Evolutionary conservation across 2,329 filamentous ascomycete genomes (phyloP), one percentile per base, ranked within the genome.

Genomic region (Arachnomyces sp.): DNA sequence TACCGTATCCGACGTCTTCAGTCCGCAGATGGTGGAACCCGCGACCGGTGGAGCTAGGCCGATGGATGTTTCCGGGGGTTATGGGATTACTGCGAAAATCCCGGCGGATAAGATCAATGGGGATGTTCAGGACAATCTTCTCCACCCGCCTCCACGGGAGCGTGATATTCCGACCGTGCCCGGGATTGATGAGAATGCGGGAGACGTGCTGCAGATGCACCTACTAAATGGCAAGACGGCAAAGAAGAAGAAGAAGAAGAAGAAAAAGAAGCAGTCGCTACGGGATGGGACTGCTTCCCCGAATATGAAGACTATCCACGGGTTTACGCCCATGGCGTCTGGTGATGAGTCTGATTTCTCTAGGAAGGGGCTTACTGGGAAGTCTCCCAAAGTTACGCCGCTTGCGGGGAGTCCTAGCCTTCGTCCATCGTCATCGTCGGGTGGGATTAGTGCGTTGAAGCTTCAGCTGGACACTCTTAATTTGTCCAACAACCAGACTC

Each of bases 361-460:
- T 14, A 50, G 55, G 15, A 51, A 57, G 13, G 61, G 58, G 36
- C 67, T 61, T 33, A 52, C 55, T 37, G 49, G 54, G 2, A 49
- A 55, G 31, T 61, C 57, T 38, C 55, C 58, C 13, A 55, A 51
- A 42, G 44, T 58, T 13, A 51, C 48, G 16, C 42, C 49, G 9
- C 47, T 56, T 34, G 51, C 51, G 5, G 56, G 51, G 17, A 74
- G 70, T 44, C 68, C 70, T n/a, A 61, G 65, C 16, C 58, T 72
- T 28, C 64, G 72, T 44, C 69, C 75, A 5, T 60, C 66, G 1
- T 72, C 70, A 16, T 59, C 67, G 2, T 60, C 60, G 32, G 81
- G 82, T 44, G 88, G 87, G 35, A 88, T 95, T 52, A 84, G 85
- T 55, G 84, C 82, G 52, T 68, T 95, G 54, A 87, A 87, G 58